Base-by-base conservation (phyloP, 192 early-diverging fungal species). In the Backusella tarrabulga region DNA sequence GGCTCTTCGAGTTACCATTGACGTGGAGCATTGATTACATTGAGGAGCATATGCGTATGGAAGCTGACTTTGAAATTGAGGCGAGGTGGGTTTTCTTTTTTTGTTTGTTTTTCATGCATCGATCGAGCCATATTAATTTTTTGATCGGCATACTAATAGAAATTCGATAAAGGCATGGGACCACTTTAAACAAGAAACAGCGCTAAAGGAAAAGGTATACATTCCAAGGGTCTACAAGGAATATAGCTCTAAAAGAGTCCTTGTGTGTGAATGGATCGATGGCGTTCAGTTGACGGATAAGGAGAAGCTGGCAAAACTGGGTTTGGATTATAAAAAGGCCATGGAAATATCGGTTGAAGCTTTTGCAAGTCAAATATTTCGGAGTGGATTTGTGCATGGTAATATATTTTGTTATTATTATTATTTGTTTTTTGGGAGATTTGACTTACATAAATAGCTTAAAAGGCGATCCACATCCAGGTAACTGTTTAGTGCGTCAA, bases 181-280 rank as follows among this genome's bases (percentile, higher is more conserved):
- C 23, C 68, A 89, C 34, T 74, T 87, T 0, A 83, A 83, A 38
- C 72, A 83, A 32, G 91, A 93, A 66, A 66, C 75, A 12, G 77
- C 77, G 66, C 78, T 96, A 34, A 69, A 78, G 6, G 56, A 79
- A 14, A 70, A 77, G 21, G 91, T 92, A 26, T 89, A 97, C 85
- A 86, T 98, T 4, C 97, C 97, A 6, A 88, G 86, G 44, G 90
- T 97, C 36, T 89, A 89, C 46, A 90, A 91, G 86, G 89, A 93
- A 0, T 85, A 81, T 50, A 95, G 93, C 6, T 83, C 91, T 0
- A 85, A 84, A 41, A 80, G 91, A 42, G 87, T 98, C 4, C 84
- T 98, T 88, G 92, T 94, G 0, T 90, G 92, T 15, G 97, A 98
- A 77, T 98, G 95, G 95, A 90, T 96, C 36, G 92, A 96, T 60